phyloP scores from a whole-genome alignment of 148 eudicot genomes.

The Euryodendron excelsum region DNA sequence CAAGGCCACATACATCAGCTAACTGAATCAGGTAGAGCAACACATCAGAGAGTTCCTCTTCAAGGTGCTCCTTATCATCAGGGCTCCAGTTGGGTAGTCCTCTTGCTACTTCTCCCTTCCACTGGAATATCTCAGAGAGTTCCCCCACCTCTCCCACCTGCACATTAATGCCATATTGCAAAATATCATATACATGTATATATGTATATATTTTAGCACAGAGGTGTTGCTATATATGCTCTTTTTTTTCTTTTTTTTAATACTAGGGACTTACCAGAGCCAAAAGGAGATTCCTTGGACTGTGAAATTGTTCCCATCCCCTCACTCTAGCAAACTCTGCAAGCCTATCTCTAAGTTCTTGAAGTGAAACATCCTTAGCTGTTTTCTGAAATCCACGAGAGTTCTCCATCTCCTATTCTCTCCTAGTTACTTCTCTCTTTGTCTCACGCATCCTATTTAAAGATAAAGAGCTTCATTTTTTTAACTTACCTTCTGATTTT shows the following conservation, averaged over 20 bases:
- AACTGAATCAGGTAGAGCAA: slow-evolving; percentile 59
- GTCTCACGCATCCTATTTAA: neutral
- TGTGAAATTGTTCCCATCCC: slow-evolving; percentile 69
- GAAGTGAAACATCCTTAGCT: slow-evolving; percentile 52
- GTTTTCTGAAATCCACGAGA: slow-evolving; percentile 13
- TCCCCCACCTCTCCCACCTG: slow-evolving; percentile 86
- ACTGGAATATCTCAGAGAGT: slow-evolving; percentile 74
- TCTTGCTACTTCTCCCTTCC: slow-evolving; percentile 75
- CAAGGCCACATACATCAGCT: slow-evolving; percentile 67
- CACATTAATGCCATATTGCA: too few relatives aligned
- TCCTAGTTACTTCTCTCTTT: neutral
- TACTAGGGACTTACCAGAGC: too few relatives aligned
- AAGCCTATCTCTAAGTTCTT: slow-evolving; percentile 52
- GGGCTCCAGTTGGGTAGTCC: slow-evolving; percentile 66
- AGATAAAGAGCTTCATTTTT: too few relatives aligned
- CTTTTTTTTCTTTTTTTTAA: too few relatives aligned
- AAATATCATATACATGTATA: slow-evolving; percentile 23
- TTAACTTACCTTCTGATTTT: too few relatives aligned
- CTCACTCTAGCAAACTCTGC: slow-evolving; percentile 54
- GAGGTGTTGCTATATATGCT: too few relatives aligned
- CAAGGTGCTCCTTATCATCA: slow-evolving; percentile 52
- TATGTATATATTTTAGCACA: too few relatives aligned
- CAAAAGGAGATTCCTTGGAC: slow-evolving; percentile 68
- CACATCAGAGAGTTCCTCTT: slow-evolving; percentile 71
- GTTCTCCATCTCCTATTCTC: slow-evolving; percentile 30